Conservation (phyloP, 805 yeast genomes). For the Metschnikowia noctiluminum region DNA sequence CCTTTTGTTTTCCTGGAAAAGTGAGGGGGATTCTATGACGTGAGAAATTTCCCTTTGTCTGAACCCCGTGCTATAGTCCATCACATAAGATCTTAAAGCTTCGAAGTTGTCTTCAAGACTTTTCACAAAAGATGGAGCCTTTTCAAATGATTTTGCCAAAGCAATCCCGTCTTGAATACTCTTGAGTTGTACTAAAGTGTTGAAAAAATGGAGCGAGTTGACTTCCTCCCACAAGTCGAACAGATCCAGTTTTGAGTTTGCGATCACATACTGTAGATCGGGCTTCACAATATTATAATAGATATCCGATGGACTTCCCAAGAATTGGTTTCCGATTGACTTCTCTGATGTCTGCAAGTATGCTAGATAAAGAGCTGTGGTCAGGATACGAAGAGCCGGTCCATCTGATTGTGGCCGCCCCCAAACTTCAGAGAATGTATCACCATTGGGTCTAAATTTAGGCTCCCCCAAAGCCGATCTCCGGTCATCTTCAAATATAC, state of each 20-base stretch:
- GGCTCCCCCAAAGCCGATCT: slow-evolving; percentile 83
- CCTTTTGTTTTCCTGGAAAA: slow-evolving; percentile 41
- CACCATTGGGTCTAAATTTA: slow-evolving; percentile 67
- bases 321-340: slow-evolving; percentile 22
- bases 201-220: slow-evolving; percentile 72
- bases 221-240: slow-evolving; percentile 96
- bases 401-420: slow-evolving; percentile 97
- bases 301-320: slow-evolving; percentile 33
- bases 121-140: slow-evolving; percentile 25
- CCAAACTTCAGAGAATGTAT: slow-evolving; percentile 67
- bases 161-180: slow-evolving; percentile 58
- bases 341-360: slow-evolving; percentile 30
- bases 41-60: slow-evolving; percentile 38
- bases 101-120: slow-evolving; percentile 22
- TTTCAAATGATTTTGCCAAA: slow-evolving; percentile 28
- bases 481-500: slow-evolving; percentile 42
- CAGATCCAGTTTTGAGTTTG: slow-evolving; percentile 61
- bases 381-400: slow-evolving; percentile 75
- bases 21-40: slow-evolving; percentile 65
- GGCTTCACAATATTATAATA: slow-evolving; percentile 56
- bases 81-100: slow-evolving; percentile 35
- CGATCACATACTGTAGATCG: slow-evolving; percentile 63
- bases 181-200: slow-evolving; percentile 68
- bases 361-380: slow-evolving; percentile 55
- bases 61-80: slow-evolving; percentile 40